Percentiles rank a stretch among this genome's conserved stretches.
Evolutionary conservation across 108 stramenopile species (phyloP).

Genomic region (Nannochloropsis oceanica): DNA sequence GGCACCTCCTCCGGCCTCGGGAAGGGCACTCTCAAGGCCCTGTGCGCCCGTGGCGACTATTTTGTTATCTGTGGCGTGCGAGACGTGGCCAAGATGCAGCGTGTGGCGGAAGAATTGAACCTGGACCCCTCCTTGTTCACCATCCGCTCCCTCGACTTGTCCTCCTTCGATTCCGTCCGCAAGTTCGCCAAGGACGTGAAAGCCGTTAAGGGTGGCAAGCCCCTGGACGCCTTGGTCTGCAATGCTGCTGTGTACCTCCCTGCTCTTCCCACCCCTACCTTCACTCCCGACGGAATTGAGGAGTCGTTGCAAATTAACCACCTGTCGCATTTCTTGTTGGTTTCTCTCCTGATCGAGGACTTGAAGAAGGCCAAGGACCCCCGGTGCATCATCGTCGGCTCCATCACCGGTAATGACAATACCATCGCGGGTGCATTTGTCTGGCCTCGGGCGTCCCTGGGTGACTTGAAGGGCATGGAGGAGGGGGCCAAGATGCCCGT

Average conservation of each 20-base stretch:
- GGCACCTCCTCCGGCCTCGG: constrained; percentile 81
- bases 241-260: constrained; percentile 93
- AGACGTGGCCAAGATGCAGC: constrained; percentile 50
- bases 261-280: constrained; percentile 62
- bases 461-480: constrained; percentile 64
- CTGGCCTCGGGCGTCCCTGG: constrained; percentile 77
- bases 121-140: constrained; percentile 24
- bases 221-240: constrained; percentile 72
- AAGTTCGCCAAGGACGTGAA: constrained; percentile 84
- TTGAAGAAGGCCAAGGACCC: constrained; percentile 74
- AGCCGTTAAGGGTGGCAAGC: constrained; percentile 70
- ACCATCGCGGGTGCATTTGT: constrained; percentile 81
- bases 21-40: constrained; percentile 49
- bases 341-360: constrained; percentile 63
- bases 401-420: constrained; percentile 83
- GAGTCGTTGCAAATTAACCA: constrained; percentile 84
- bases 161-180: constrained; percentile 60
- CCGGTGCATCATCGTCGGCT: constrained; percentile 71
- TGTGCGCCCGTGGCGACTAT: constrained; percentile 68
- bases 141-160: constrained; percentile 78
- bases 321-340: constrained; percentile 72
- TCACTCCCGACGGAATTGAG: constrained; percentile 85
- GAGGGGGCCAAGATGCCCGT: constrained; percentile 51
- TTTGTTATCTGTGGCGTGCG: constrained; percentile 83
- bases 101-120: constrained; percentile 16